Evolutionary conservation across 2,329 filamentous ascomycete species (phyloP).

Genomic region (Aspergillus texensis): DNA sequence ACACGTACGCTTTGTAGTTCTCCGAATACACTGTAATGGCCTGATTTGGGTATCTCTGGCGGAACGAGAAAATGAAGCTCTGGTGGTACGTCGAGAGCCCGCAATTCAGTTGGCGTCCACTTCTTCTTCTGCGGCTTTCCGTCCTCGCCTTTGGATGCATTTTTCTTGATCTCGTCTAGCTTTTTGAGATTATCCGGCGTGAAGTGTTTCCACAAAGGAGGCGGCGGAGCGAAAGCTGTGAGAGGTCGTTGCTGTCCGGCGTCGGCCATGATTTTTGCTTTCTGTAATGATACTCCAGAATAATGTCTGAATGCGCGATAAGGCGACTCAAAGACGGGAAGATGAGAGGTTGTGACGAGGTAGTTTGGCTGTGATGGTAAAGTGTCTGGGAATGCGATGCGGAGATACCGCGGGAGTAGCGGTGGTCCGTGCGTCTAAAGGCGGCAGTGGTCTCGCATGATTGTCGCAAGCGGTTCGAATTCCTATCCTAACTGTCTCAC

Average conservation of each 20-base stretch:
- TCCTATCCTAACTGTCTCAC: neutral
- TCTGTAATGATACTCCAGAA: neutral
- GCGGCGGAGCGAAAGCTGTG: slow-evolving; percentile 79
- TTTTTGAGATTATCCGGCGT: slow-evolving; percentile 72
- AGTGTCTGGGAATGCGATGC: slow-evolving; percentile 10
- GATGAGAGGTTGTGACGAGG: neutral
- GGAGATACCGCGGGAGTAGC: slow-evolving; percentile 19
- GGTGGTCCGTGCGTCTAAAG: slow-evolving; percentile 23
- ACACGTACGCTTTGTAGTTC: slow-evolving; percentile 60
- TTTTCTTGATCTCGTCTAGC: slow-evolving; percentile 54
- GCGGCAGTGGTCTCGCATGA: neutral
- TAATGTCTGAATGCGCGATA: neutral
- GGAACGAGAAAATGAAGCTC: slow-evolving; percentile 80
- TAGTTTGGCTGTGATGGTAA: neutral
- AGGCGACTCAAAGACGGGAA: neutral
- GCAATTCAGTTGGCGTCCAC: slow-evolving; percentile 39
- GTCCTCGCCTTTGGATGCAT: slow-evolving; percentile 33
- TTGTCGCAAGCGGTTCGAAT: neutral
- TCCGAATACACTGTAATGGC: slow-evolving; percentile 76
- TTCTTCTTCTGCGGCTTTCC: slow-evolving; percentile 34
- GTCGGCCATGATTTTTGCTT: slow-evolving; percentile 58
- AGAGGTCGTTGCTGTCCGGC: slow-evolving; percentile 49
- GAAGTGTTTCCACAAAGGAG: slow-evolving; percentile 88
- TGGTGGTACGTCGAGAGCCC: slow-evolving; percentile 58
- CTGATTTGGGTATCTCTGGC: slow-evolving; percentile 70